phyloP scores from a whole-genome alignment of 345 rosid genomes.

The Durio zibethinus region DNA sequence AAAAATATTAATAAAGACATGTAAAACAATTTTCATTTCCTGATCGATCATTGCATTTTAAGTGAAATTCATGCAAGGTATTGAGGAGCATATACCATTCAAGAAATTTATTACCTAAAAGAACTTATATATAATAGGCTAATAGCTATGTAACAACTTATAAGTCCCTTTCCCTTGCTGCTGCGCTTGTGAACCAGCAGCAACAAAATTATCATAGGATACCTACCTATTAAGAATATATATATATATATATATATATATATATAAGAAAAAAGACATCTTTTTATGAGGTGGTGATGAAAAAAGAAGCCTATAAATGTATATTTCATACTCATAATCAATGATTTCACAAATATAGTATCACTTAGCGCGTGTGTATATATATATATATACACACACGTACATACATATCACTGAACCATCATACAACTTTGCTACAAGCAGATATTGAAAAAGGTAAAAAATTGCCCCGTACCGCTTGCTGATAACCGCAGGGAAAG shows the following conservation, averaged over 20 bases:
- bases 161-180: slow-evolving; percentile 88
- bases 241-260: no score
- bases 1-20: neutral
- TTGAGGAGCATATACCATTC: neutral
- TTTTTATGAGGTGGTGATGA: neutral
- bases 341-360: neutral
- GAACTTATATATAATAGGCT: neutral
- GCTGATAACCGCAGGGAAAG: neutral
- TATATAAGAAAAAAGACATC: neutral
- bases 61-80: neutral
- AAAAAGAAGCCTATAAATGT: no score
- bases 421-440: neutral
- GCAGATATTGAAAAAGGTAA: neutral
- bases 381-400: no score
- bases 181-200: slow-evolving; percentile 76
- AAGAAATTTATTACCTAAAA: neutral
- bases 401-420: neutral
- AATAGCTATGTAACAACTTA: slow-evolving; percentile 43
- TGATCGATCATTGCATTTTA: neutral
- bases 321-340: neutral
- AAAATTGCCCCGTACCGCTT: neutral
- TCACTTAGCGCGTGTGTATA: neutral
- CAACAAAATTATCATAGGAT: slow-evolving; percentile 80
- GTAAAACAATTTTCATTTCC: neutral
- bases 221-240: slow-evolving; percentile 57